phyloP scores from a whole-genome alignment of 192 early-diverging fungal species.

The Phlyctochytrium bullatum region DNA sequence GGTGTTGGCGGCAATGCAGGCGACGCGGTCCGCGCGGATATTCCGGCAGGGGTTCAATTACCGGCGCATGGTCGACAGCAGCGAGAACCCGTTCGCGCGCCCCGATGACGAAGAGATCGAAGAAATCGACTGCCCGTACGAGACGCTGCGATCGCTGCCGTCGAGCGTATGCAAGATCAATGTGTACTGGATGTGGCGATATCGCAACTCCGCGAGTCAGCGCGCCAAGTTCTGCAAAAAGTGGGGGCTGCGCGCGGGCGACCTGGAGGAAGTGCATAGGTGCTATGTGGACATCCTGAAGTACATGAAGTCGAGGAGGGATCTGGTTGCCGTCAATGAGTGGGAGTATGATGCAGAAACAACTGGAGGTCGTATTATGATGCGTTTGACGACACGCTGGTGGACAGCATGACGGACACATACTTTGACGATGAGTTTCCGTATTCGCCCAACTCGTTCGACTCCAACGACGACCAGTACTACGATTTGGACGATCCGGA shows the following conservation, averaged over 20 bases:
- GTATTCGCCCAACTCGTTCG: too few relatives aligned
- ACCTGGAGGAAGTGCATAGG: conserved; percentile 10
- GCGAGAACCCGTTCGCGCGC: too few relatives aligned
- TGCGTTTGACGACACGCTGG: too few relatives aligned
- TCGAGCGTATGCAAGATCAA: conserved; percentile 15
- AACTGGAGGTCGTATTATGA: too few relatives aligned
- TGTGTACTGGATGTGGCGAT: not conserved
- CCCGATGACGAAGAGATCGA: too few relatives aligned
- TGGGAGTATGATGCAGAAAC: too few relatives aligned
- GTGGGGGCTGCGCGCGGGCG: not conserved
- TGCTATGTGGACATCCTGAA: not conserved
- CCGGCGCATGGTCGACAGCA: not conserved
- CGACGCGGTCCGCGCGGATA: not conserved
- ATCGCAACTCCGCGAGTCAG: too few relatives aligned
- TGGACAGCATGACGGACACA: too few relatives aligned
- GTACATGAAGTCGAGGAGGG: conserved; percentile 4
- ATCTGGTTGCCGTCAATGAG: too few relatives aligned
- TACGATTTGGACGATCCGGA: too few relatives aligned
- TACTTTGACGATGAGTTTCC: too few relatives aligned
- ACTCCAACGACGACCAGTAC: too few relatives aligned
- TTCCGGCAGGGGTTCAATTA: not conserved
- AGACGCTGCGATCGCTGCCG: not conserved
- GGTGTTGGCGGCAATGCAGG: conserved; percentile 18
- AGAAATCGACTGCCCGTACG: not conserved
- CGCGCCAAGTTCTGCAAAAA: conserved; percentile 13